phyloP scores from a whole-genome alignment of 2,329 filamentous ascomycete genomes.

The Chalaropsis ovoidea region DNA sequence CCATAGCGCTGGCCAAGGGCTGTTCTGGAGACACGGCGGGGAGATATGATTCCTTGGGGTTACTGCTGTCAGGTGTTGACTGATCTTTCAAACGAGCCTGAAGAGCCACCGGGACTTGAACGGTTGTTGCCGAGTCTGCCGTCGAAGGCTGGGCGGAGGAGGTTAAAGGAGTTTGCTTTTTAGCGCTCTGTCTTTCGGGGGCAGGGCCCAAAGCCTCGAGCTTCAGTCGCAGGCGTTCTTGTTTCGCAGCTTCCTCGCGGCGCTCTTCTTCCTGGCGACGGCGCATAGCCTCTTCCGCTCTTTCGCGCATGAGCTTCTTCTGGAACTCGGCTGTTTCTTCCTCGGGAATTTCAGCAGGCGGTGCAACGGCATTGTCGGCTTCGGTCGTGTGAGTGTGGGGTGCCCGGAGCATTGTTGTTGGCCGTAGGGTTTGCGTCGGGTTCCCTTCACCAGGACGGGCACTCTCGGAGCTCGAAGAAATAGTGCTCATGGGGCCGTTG shows the following conservation, averaged over 20 bases:
- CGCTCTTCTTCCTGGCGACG: constrained; percentile 58
- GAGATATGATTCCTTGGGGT: not conserved
- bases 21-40: not conserved
- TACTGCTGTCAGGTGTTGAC: not conserved
- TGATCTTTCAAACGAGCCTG: constrained; percentile 13
- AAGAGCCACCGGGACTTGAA: constrained; percentile 11
- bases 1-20: not conserved
- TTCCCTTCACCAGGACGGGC: not conserved
- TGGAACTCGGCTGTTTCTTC: constrained; percentile 53
- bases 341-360: constrained; percentile 18
- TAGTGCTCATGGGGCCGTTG: not conserved
- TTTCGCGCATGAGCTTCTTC: constrained; percentile 64
- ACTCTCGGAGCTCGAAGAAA: not conserved
- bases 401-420: not conserved
- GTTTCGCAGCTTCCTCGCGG: constrained; percentile 59
- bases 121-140: not conserved
- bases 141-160: constrained; percentile 14
- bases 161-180: constrained; percentile 37
- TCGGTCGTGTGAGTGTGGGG: not conserved
- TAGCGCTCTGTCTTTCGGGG: constrained; percentile 49
- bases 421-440: not conserved
- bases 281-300: constrained; percentile 58
- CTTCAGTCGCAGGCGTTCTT: constrained; percentile 62
- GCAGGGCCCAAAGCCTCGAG: constrained; percentile 58
- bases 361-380: not conserved